phyloP scores from a whole-genome alignment of 2,329 filamentous ascomycete species.

The Penicillium janthinellum region DNA sequence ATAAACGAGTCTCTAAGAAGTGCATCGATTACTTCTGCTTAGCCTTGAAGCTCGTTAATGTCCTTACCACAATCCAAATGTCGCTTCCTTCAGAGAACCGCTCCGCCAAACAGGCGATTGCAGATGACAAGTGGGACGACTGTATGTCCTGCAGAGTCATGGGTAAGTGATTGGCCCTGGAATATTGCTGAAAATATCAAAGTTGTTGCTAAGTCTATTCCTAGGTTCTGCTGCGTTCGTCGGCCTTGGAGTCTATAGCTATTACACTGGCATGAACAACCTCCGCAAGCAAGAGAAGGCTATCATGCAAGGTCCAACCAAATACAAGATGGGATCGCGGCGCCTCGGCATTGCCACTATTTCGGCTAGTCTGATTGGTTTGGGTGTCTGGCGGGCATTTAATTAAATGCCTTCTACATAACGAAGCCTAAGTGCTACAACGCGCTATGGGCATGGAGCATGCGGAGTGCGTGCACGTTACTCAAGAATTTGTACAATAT shows the following conservation, averaged over 20 bases:
- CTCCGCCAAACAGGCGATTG: constrained; percentile 59
- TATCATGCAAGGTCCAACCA: constrained; percentile 69
- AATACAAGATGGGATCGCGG: constrained; percentile 72
- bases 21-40: background rate
- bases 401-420: constrained; percentile 46
- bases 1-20: background rate
- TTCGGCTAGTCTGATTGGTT: constrained; percentile 66
- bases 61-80: constrained; percentile 37
- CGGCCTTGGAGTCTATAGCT: constrained; percentile 75
- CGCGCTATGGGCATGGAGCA: background rate
- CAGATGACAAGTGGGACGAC: constrained; percentile 54
- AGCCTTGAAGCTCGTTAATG: background rate
- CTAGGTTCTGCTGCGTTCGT: constrained; percentile 74
- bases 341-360: constrained; percentile 67
- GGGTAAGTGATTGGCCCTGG: constrained; percentile 54
- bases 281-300: constrained; percentile 62
- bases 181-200: constrained; percentile 8
- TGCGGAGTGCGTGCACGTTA: background rate
- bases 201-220: background rate
- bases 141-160: constrained; percentile 72
- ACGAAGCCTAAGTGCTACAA: background rate
- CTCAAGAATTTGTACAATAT: background rate
- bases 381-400: constrained; percentile 70
- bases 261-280: constrained; percentile 72
- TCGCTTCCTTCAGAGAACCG: constrained; percentile 48